Evolutionary conservation across 2,329 filamentous ascomycete genomes (phyloP), one percentile per base, ranked within the genome.

Genomic region (Aspergillus novofumigatus): DNA sequence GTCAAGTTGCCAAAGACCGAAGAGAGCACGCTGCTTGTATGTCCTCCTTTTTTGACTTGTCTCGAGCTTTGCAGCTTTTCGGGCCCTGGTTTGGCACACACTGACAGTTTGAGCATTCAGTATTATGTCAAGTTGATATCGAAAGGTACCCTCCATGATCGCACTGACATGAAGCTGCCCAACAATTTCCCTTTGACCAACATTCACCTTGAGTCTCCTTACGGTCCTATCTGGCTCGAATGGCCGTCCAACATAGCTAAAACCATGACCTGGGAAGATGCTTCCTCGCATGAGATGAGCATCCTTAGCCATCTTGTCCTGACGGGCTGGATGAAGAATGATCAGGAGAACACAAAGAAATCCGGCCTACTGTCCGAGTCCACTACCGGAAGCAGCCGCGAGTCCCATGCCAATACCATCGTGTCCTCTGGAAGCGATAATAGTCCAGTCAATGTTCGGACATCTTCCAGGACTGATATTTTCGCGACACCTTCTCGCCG

Each of bases 171-270:
- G 14, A 63, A 62, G 4, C 54, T 67, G 8, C 52, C 53, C 0
- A 69, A 69, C 35, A 62, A 28, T 8, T 68, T 62, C 17, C 65
- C 65, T 14, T 11, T 47, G 42, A n/a, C 56, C 6, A 55, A 61
- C n/a, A 20, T 53, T 20, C 45, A 49, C 3, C 61, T 67, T 23
- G 49, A 57, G n/a, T 67, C 68, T 7, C 69, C 68, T 4, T 71
- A 67, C 50, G 69, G 69, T 17, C 54, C 50, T 14, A 53, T 71
- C 32, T 71, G 67, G 67, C 60, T 69, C 14, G 69, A 71, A 55
- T 71, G 68, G 68, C 52, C 62, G 8, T 23, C 32, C 4, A 47
- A 62, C 45, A 53, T 58, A 14, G 51, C 62, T 1, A 65, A 62
- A 52, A 42, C 11, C 3, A 59, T 52, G 25, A 48, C 21, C 17